Evolutionary conservation across 306 rosid species (phyloP).

Genomic region (Corylus avellana): DNA sequence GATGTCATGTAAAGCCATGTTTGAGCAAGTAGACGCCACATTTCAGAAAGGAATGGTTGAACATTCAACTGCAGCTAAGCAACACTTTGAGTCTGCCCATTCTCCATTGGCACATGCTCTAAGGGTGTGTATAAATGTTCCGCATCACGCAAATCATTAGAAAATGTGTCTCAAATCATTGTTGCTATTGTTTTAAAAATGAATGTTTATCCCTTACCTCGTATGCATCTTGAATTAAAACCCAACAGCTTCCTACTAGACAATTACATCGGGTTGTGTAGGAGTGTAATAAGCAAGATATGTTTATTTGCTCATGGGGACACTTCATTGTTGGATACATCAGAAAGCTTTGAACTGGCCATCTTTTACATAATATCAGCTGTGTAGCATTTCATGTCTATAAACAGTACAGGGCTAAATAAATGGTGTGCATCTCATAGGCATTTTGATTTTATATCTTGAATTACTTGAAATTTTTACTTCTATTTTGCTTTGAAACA

Average conservation of each 20-base stretch:
- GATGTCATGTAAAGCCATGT: slow-evolving; percentile 90
- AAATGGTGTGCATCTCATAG: neutral
- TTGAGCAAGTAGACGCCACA: slow-evolving; percentile 92
- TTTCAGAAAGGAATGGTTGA: slow-evolving; percentile 96
- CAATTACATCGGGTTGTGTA: neutral
- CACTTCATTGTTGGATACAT: neutral
- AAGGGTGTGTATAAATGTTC: slow-evolving; percentile 57
- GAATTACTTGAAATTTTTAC: neutral
- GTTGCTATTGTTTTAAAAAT: neutral
- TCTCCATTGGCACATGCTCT: slow-evolving; percentile 77
- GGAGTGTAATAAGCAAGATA: neutral
- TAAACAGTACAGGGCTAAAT: neutral
- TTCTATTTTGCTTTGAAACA: neutral
- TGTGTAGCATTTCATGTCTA: neutral
- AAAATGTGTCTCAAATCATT: neutral
- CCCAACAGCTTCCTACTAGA: neutral
- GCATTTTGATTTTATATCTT: neutral
- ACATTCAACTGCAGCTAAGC: slow-evolving; percentile 74
- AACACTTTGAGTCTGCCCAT: slow-evolving; percentile 77
- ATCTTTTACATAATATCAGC: neutral
- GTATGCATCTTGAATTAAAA: neutral
- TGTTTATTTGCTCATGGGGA: neutral
- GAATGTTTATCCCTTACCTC: neutral
- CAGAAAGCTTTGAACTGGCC: neutral
- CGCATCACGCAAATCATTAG: neutral